Evolutionary conservation across 2,329 filamentous ascomycete genomes (phyloP), one percentile per base, ranked within the genome.

Genomic region (Thielaviopsis euricoi): DNA sequence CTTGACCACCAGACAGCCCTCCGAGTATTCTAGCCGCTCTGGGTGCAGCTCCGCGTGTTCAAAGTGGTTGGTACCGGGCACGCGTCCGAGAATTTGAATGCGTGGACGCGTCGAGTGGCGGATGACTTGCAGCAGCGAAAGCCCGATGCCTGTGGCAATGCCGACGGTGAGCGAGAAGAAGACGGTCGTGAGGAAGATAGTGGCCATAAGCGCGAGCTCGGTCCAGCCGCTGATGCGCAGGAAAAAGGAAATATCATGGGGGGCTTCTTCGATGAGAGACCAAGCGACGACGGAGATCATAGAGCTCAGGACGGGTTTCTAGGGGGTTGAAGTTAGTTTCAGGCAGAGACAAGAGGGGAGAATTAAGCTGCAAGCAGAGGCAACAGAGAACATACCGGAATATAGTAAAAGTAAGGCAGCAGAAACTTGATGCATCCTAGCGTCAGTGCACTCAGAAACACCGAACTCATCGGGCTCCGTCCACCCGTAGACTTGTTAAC

Each of bases 241-340:
- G 74, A 97, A 98, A 76, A 97, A 98, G 53, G 78, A 75, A 61
- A 98, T 82, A 69, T 98, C 93, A 65, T 93, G 86, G 0, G 93
- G 93, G 13, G 88, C 89, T 74, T 98, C 93, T 73, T 98, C 93
- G 61, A 97, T 87, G 6, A 98, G 78, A 21, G 89, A 93, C 74
- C 86, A 95, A 21, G 93, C 93, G 25, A 98, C 91, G 2, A 96
- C 91, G 15, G 87, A 90, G 61, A 98, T 95, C 82, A 97, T 93
- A 19, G 91, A 81, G 19, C 85, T 95, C 21, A 98, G 78, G 0
- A 97, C 89, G 4, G 88, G 88, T 85, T 95, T 96, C 85, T 93
- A 64, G 62, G 26, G 22, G 4, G 50, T 17, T 17, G 52, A 40
- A 15, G n/a, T 7, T 3, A 10, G 13, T 23, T 6, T 3, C 4